Base-by-base conservation (phyloP, 2,329 filamentous ascomycete genomes). In the Cytospora paraplurivora region DNA sequence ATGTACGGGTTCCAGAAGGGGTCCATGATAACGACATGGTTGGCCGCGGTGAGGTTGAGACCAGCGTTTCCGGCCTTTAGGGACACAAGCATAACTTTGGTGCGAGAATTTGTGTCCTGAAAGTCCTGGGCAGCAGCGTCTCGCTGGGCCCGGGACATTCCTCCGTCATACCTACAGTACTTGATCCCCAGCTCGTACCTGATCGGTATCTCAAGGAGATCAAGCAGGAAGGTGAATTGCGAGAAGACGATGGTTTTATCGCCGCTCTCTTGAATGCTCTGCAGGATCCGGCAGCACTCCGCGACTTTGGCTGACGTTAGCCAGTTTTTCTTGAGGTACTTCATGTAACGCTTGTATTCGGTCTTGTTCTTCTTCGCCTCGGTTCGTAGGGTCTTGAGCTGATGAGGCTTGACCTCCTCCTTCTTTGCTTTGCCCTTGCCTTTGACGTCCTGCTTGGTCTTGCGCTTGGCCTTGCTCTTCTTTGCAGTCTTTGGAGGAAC, bases 1-100 rank as follows among this genome's bases (percentile, higher is more conserved):
- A 96, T 90, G 72, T 90, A 96, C 0, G 93, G 93, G 67, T 97
- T 97, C 92, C 92, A 97, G 78, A 96, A 96, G 0, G 93, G 93
- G 72, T 97, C 64, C 72, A 96, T 87, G 67, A 97, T 90, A 74
- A 97, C 92, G 68, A 97, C 91, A 67, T 92, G 89, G 1, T 88
- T 92, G 0, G 93, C 93, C 19, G 87, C 86, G 47, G 90, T 91
- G 27, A 97, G 82, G 71, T 97, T 97, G 53, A 97, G 83, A 1
- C 93, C 93, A 0, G 93, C 88, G 69, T 94, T 94, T 38, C 91
- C 91, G 1, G 91, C 91, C 70, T 91, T 92, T 56, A 94, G 80
- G 1, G 89, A 93, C 2, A 93, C 85, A 3, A 95, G 81, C 83
- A 95, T 90, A 72, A 94, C 81, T 66, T 83, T 87, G 71, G 84